Percentiles rank a stretch among this genome's conserved stretches.
phyloP scores from a whole-genome alignment of 2,329 filamentous ascomycete genomes.

The Trichophyton simii region DNA sequence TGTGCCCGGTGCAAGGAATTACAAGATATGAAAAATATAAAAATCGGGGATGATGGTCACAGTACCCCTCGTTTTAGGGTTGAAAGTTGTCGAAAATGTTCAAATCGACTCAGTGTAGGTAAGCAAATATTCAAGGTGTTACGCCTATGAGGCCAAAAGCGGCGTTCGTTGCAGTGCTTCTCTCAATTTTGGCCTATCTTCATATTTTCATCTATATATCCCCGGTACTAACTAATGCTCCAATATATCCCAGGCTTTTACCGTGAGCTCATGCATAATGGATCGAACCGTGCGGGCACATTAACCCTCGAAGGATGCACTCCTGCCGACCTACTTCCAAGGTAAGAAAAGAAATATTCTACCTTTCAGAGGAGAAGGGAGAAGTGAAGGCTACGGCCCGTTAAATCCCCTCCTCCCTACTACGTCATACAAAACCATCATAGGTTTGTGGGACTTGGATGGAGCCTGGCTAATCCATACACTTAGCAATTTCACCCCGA shows the following conservation, averaged over 20 bases:
- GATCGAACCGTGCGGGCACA: slow-evolving; percentile 65
- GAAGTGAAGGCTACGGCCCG: not conserved
- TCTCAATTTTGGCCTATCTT: too few species aligned
- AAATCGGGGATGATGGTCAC: slow-evolving; percentile 37
- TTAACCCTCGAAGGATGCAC: slow-evolving; percentile 64
- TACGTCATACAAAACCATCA: not conserved
- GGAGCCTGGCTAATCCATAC: slow-evolving; percentile 34
- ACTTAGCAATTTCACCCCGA: slow-evolving; percentile 52
- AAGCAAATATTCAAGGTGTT: slow-evolving; percentile 6
- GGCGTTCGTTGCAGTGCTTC: not conserved
- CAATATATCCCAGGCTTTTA: slow-evolving; percentile 39
- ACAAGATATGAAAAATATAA: slow-evolving; percentile 56
- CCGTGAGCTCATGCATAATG: slow-evolving; percentile 57
- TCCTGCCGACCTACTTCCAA: slow-evolving; percentile 62
- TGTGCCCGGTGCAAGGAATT: slow-evolving; percentile 66
- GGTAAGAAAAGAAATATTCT: slow-evolving; percentile 28
- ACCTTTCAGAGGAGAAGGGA: not conserved
- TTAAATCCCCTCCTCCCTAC: not conserved
- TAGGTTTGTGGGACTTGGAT: slow-evolving; percentile 1
- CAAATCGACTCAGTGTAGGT: slow-evolving; percentile 38
- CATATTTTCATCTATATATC: not conserved
- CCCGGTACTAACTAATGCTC: not conserved
- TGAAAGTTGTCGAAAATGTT: slow-evolving; percentile 45
- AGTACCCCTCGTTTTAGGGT: slow-evolving; percentile 30
- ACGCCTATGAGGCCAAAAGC: not conserved